phyloP scores from a whole-genome alignment of 441 rosid genomes.

The Brassica hybrid region DNA sequence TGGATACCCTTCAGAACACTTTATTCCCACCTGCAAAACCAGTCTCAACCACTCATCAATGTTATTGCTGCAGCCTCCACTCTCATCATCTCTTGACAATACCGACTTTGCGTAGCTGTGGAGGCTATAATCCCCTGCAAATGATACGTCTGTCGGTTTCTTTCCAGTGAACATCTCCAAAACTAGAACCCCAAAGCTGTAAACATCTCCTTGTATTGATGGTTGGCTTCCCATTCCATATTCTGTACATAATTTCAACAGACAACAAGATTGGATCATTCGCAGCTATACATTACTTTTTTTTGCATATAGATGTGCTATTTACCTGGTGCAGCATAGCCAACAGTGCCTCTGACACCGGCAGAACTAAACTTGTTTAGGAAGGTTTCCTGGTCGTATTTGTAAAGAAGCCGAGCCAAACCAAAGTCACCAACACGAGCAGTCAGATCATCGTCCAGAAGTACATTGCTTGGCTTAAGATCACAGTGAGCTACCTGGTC shows the following conservation, averaged over 20 bases:
- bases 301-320: not conserved
- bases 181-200: constrained; percentile 40
- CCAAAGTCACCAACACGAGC: constrained; percentile 38
- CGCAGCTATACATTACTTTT: not conserved
- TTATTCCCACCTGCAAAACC: constrained; percentile 37
- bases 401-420: not conserved
- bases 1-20: constrained; percentile 36
- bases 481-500: not conserved
- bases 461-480: not conserved
- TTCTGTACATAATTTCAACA: constrained; percentile 14
- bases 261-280: not conserved
- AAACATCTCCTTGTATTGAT: constrained; percentile 41
- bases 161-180: constrained; percentile 39
- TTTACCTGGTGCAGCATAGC: constrained; percentile 48
- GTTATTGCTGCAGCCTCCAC: not conserved
- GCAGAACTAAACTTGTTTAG: constrained; percentile 39
- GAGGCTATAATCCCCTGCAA: constrained; percentile 21
- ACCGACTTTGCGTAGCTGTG: constrained; percentile 24
- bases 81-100: not conserved
- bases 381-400: constrained; percentile 25
- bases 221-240: constrained; percentile 41
- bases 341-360: constrained; percentile 47
- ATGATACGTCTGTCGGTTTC: constrained; percentile 28
- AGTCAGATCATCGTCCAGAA: constrained; percentile 18
- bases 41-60: constrained; percentile 30